Percentiles rank a stretch among this genome's conserved stretches.
Conservation (phyloP, 768 basidiomycete species). For the Pleurotus tuber-regium region DNA sequence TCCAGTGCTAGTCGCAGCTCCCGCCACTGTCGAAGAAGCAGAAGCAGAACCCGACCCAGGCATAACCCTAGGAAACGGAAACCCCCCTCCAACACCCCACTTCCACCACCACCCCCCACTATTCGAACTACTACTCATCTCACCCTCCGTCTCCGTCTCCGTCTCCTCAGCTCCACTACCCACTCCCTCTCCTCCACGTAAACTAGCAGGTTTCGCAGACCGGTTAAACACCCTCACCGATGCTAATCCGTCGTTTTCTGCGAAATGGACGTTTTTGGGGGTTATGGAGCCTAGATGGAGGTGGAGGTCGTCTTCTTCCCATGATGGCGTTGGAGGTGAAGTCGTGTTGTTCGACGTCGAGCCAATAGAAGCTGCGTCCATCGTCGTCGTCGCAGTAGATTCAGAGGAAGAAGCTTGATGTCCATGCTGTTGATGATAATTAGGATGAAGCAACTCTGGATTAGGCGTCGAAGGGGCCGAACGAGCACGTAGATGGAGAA, state of each 20-base stretch:
- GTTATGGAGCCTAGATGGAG: slow-evolving; percentile 23
- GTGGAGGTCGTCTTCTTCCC: neutral
- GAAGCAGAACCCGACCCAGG: slow-evolving; percentile 22
- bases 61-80: slow-evolving; percentile 15
- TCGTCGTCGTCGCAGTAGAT: no score
- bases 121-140: slow-evolving; percentile 18
- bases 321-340: slow-evolving; percentile 1
- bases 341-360: slow-evolving; percentile 1
- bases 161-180: slow-evolving; percentile 36
- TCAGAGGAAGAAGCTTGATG: no score
- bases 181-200: slow-evolving; percentile 33
- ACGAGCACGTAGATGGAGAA: slow-evolving; percentile 1
- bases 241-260: slow-evolving; percentile 59
- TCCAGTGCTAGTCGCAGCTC: no score
- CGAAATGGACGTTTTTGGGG: slow-evolving; percentile 89
- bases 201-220: slow-evolving; percentile 65
- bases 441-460: no score
- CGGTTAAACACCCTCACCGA: slow-evolving; percentile 62
- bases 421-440: no score
- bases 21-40: slow-evolving; percentile 13
- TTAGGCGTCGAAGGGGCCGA: neutral
- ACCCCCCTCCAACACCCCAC: slow-evolving; percentile 3
- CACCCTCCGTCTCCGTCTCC: slow-evolving; percentile 45
- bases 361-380: neutral
- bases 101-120: neutral